A percentile compares a stretch with the other conserved stretches of the same genome.
These are phyloP conservation scores for Gomphus bonarii DNA, from an alignment of 1,284 basidiomycete genomes.

Conservation along the genomic window DNA sequence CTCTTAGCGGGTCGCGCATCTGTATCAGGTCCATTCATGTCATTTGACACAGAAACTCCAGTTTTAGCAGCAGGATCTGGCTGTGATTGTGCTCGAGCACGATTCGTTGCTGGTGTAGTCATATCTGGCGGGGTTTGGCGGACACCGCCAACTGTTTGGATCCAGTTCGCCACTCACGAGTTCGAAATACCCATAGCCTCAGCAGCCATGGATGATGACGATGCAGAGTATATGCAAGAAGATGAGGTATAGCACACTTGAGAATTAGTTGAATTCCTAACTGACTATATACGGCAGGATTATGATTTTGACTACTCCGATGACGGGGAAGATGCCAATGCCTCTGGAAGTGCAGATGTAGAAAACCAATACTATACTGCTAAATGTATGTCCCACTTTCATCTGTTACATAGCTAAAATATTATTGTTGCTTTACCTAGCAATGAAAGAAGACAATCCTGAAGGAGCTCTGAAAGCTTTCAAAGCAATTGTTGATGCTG, in stretches of 20 bases:
- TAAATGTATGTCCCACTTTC: constrained; percentile 54
- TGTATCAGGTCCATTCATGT: neutral
- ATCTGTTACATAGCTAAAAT: neutral
- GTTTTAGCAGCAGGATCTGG: neutral
- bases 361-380: constrained; percentile 99
- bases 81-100: constrained; percentile 5
- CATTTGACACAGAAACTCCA: constrained; percentile 27
- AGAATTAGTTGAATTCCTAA: constrained; percentile 11
- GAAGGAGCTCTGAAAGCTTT: constrained; percentile 87
- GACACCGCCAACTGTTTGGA: neutral
- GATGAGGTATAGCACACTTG: constrained; percentile 46
- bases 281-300: constrained; percentile 43
- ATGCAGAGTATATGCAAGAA: constrained; percentile 85
- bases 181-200: neutral
- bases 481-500: constrained; percentile 76
- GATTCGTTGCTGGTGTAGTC: constrained; percentile 7
- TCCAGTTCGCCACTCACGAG: neutral
- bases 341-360: constrained; percentile 79
- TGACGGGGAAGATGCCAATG: constrained; percentile 69
- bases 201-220: constrained; percentile 68
- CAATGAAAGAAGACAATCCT: constrained; percentile 86
- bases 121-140: neutral
- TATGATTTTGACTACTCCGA: constrained; percentile 98
- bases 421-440: constrained; percentile 29
- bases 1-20: constrained; percentile 13